Evolutionary conservation across 441 rosid species (phyloP).

Genomic region (Adansonia grandidieri): DNA sequence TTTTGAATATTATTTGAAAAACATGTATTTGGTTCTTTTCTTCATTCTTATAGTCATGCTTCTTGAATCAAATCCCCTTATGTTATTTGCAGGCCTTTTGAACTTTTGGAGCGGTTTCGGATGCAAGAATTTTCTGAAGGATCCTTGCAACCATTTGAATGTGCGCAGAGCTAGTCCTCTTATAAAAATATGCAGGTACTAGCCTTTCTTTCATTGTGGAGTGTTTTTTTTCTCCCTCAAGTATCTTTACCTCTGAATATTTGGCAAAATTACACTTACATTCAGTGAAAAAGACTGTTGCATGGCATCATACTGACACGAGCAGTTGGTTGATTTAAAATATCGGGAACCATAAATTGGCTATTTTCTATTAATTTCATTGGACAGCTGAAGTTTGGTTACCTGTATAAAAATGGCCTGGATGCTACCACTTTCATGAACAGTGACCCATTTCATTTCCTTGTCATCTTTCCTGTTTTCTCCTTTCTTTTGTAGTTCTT

Average conservation of each 20-base stretch:
- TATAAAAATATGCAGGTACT: constrained; percentile 35
- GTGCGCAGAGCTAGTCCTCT: constrained; percentile 72
- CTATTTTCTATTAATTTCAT: neutral
- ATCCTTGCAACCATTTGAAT: constrained; percentile 81
- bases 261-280: neutral
- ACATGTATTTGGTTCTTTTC: constrained; percentile 1
- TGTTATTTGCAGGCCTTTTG: constrained; percentile 69
- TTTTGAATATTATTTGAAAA: neutral
- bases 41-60: neutral
- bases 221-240: neutral
- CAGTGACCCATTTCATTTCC: neutral
- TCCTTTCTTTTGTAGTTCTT: neutral
- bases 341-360: neutral
- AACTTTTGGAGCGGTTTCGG: constrained; percentile 73
- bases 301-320: neutral
- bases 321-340: neutral
- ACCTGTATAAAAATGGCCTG: neutral
- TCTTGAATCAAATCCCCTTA: neutral
- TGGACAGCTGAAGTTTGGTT: neutral
- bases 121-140: constrained; percentile 93
- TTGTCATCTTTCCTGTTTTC: neutral
- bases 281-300: neutral
- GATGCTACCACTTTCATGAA: neutral
- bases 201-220: constrained; percentile 7
- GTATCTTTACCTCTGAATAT: neutral